phyloP scores from a whole-genome alignment of 163 green algal genomes.

The Scenedesmus sp. region DNA sequence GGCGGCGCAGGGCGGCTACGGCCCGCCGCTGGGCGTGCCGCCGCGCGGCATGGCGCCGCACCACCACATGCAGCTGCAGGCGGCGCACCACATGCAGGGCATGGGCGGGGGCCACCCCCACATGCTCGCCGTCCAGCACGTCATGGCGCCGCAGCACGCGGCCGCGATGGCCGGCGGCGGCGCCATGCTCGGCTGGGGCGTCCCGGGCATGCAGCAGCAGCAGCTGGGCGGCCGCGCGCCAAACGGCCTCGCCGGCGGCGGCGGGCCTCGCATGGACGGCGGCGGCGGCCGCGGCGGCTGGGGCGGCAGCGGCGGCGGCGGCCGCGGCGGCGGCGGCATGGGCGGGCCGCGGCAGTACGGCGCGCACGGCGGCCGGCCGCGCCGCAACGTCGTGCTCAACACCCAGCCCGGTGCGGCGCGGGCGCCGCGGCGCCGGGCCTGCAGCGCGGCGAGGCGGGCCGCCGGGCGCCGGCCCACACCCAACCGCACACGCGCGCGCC shows the following conservation, averaged over 20 bases:
- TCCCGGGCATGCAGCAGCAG: neutral
- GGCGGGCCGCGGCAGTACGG: neutral
- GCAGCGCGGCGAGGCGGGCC: neutral
- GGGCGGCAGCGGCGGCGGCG: neutral
- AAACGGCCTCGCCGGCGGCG: neutral
- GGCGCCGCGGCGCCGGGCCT: neutral
- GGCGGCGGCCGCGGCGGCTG: neutral
- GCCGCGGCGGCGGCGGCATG: neutral
- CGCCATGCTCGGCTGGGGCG: neutral
- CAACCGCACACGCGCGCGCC: no score
- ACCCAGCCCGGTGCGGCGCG: slow-evolving; percentile 13
- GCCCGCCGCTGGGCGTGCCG: no score
- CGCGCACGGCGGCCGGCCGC: neutral
- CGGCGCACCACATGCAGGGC: slow-evolving; percentile 5
- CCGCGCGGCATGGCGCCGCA: no score
- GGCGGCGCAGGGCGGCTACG: no score
- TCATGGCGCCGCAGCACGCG: neutral
- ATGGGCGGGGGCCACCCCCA: neutral
- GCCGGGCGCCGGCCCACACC: no score
- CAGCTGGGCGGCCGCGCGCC: neutral
- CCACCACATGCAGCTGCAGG: slow-evolving; percentile 26
- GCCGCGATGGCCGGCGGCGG: neutral
- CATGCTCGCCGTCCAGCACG: neutral
- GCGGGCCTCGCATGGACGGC: neutral
- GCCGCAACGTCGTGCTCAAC: slow-evolving; percentile 9